phyloP scores from a whole-genome alignment of 306 rosid species.

The Geum urbanum region DNA sequence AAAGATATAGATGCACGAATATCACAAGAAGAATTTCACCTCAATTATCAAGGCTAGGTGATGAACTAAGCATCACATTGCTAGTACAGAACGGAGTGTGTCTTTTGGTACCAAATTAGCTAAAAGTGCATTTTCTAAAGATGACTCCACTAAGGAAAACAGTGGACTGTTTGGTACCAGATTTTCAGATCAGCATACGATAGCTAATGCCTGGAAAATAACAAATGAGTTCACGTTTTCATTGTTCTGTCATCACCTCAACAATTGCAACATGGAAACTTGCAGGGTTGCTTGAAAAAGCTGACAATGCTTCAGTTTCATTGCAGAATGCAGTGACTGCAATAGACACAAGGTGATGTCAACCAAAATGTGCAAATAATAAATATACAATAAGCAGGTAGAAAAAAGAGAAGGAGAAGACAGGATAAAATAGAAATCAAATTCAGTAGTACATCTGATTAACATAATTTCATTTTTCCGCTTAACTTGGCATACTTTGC shows the following conservation, averaged over 20 bases:
- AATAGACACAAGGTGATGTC: slow-evolving; percentile 21
- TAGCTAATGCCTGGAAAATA: background rate
- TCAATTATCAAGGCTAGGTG: background rate
- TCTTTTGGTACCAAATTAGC: background rate
- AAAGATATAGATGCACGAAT: background rate
- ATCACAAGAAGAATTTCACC: background rate
- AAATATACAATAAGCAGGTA: slow-evolving; percentile 4
- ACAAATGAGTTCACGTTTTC: background rate
- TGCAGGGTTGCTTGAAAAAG: slow-evolving; percentile 51
- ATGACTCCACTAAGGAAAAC: background rate
- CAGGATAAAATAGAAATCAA: background rate
- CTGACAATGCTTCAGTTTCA: slow-evolving; percentile 68
- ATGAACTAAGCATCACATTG: background rate
- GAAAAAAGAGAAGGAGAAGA: background rate
- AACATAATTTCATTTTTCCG: background rate
- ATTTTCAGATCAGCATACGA: background rate
- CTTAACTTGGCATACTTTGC: slow-evolving; percentile 18
- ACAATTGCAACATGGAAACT: slow-evolving; percentile 73
- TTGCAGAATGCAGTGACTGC: slow-evolving; percentile 60
- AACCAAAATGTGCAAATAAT: slow-evolving; percentile 16
- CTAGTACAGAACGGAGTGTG: background rate
- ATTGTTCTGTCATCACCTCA: slow-evolving; percentile 46
- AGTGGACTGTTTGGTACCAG: background rate
- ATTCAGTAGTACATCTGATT: slow-evolving; percentile 9
- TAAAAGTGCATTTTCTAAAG: background rate